phyloP scores from a whole-genome alignment of 1,139 yeast species.

The Hansenula lynferdii region DNA sequence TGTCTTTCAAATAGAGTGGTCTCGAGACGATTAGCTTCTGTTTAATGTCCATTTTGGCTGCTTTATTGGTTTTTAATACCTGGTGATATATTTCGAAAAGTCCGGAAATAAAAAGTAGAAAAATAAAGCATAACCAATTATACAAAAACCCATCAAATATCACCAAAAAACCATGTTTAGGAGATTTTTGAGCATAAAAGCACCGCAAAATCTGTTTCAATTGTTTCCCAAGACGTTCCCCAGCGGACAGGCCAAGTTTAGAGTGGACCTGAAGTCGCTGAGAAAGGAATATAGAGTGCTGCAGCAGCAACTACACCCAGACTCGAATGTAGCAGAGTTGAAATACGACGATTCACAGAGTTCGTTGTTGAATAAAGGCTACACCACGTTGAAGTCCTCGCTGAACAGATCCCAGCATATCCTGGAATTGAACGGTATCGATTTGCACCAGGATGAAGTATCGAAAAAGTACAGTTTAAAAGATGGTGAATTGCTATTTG shows the following conservation, averaged over 20 bases:
- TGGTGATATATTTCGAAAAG: background rate
- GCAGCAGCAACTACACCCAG: conserved; percentile 83
- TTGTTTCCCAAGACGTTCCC: conserved; percentile 78
- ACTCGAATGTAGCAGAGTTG: conserved; percentile 29
- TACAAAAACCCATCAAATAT: background rate
- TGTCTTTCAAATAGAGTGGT: conserved; percentile 31
- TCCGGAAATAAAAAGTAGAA: too few relatives aligned
- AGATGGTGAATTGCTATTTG: conserved; percentile 62
- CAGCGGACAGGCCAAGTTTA: conserved; percentile 67
- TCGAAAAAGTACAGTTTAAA: conserved; percentile 24
- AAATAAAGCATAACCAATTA: too few relatives aligned
- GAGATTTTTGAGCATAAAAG: background rate
- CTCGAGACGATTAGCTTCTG: conserved; percentile 25
- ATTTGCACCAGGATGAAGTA: conserved; percentile 34
- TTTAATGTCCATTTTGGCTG: conserved; percentile 8
- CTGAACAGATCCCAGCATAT: conserved; percentile 62
- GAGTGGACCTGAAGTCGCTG: conserved; percentile 46
- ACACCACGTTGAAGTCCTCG: conserved; percentile 65
- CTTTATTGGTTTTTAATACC: background rate
- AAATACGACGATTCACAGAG: conserved; percentile 33
- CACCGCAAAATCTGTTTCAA: conserved; percentile 37
- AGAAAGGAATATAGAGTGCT: conserved; percentile 70
- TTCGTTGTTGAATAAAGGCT: conserved; percentile 68
- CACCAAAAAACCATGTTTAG: background rate
- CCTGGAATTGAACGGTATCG: conserved; percentile 37